A percentile compares a stretch with the other conserved stretches of the same genome.
phyloP scores from a whole-genome alignment of 2,329 filamentous ascomycete genomes.

The Pseudogymnoascus sp. region DNA sequence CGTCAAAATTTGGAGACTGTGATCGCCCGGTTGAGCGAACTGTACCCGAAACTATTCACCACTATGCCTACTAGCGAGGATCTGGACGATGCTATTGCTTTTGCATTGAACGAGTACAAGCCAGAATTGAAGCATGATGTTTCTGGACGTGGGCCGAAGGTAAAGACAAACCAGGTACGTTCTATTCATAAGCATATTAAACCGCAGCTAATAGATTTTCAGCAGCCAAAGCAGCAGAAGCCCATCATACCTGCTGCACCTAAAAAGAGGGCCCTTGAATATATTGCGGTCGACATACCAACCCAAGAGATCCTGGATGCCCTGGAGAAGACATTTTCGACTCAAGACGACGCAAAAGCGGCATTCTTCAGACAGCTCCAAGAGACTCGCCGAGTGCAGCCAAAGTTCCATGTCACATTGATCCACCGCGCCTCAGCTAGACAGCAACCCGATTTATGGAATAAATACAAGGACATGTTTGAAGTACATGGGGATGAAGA shows the following conservation, averaged over 20 bases:
- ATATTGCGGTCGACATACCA: conserved; percentile 53
- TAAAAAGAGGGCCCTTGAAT: conserved; percentile 51
- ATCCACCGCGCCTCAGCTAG: conserved; percentile 66
- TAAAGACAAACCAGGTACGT: conserved; percentile 26
- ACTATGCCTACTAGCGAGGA: conserved; percentile 63
- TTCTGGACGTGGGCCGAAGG: conserved; percentile 45
- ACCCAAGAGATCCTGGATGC: conserved; percentile 43
- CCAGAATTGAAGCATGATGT: conserved; percentile 71
- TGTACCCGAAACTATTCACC: conserved; percentile 69
- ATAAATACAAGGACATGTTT: conserved; percentile 58
- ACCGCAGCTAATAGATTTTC: conserved; percentile 16
- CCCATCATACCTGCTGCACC: conserved; percentile 30
- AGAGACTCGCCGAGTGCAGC: conserved; percentile 65
- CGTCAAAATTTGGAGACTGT: conserved; percentile 78
- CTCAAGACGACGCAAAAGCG: conserved; percentile 42
- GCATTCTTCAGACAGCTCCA: conserved; percentile 70
- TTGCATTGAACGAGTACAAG: conserved; percentile 66
- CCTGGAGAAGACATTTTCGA: conserved; percentile 63
- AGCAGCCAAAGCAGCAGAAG: conserved; percentile 26
- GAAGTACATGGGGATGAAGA: conserved; percentile 35
- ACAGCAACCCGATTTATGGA: conserved; percentile 64
- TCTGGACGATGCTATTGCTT: conserved; percentile 71
- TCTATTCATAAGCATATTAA: conserved; percentile 19
- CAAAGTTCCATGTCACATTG: conserved; percentile 87
- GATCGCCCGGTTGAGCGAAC: conserved; percentile 60